A percentile compares a stretch with the other conserved stretches of the same genome.
Evolutionary conservation across 441 rosid genomes (phyloP).

Genomic region (Populus hybrid): DNA sequence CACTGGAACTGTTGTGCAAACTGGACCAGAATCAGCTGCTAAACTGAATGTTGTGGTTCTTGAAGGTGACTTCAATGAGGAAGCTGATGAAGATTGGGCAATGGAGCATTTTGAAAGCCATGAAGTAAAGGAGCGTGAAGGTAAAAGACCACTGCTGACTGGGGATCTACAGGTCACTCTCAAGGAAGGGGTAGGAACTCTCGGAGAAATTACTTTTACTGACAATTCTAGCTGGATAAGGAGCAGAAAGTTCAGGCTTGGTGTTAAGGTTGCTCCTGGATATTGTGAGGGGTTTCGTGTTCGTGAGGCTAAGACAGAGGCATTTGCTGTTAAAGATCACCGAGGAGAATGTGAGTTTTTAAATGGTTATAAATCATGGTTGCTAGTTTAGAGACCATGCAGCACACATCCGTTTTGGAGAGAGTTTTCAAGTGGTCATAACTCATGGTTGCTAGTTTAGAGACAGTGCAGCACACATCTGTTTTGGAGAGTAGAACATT

Average conservation of each 20-base stretch:
- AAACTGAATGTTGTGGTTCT: constrained; percentile 81
- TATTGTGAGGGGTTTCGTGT: constrained; percentile 61
- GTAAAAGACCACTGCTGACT: constrained; percentile 86
- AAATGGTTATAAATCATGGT: background rate
- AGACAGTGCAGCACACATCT: background rate
- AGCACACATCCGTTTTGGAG: constrained; percentile 40
- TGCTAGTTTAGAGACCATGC: constrained; percentile 1
- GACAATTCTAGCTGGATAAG: constrained; percentile 99
- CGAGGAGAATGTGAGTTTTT: constrained; percentile 85
- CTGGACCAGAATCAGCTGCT: constrained; percentile 72
- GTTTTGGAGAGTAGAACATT: background rate
- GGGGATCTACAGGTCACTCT: constrained; percentile 81
- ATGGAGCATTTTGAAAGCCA: constrained; percentile 75
- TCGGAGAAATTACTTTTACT: constrained; percentile 95
- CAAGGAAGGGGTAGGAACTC: constrained; percentile 94
- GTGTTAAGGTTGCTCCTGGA: constrained; percentile 69
- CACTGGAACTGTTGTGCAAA: constrained; percentile 59
- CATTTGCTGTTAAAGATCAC: constrained; percentile 97
- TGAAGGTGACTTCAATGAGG: constrained; percentile 90
- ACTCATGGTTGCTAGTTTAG: constrained; percentile 13
- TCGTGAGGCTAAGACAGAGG: constrained; percentile 94
- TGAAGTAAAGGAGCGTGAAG: constrained; percentile 91
- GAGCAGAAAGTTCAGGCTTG: constrained; percentile 97
- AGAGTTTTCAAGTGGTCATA: constrained; percentile 29
- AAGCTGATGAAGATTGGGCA: constrained; percentile 76